Percentiles rank a stretch among this genome's conserved stretches.
Evolutionary conservation across 2,329 filamentous ascomycete genomes (phyloP).

Genomic region (Trichoderma guizhouense): DNA sequence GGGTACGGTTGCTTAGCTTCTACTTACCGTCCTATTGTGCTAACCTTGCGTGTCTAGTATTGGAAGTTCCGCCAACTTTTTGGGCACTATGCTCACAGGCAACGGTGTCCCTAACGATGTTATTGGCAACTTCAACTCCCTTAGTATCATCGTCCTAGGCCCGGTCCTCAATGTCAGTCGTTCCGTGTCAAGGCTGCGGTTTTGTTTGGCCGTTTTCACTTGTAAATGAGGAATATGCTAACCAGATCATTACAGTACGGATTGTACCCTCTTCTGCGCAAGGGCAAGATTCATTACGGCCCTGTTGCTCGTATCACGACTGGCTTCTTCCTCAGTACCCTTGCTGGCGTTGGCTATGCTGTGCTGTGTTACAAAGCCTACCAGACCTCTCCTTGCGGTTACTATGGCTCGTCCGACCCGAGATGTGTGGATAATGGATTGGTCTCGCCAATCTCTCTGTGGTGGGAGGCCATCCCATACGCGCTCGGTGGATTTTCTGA

Average conservation of each 20-base stretch:
- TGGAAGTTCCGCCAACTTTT: background rate
- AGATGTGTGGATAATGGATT: conserved; percentile 20
- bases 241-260: background rate
- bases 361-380: conserved; percentile 60
- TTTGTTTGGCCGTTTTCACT: background rate
- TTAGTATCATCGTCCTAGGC: conserved; percentile 53
- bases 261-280: background rate
- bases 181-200: background rate
- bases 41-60: background rate
- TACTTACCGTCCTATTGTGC: background rate
- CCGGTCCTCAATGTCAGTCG: conserved; percentile 22
- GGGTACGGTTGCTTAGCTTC: conserved; percentile 19
- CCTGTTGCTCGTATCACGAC: conserved; percentile 56
- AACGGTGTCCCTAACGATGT: conserved; percentile 59
- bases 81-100: conserved; percentile 39
- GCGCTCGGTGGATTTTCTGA: conserved; percentile 22
- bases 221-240: background rate
- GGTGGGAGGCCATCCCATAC: conserved; percentile 26
- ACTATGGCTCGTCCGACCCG: conserved; percentile 24
- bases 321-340: conserved; percentile 50
- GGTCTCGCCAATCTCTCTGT: conserved; percentile 26
- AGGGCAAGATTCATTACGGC: conserved; percentile 50
- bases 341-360: conserved; percentile 54
- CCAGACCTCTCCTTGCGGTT: conserved; percentile 47
- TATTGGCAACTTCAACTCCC: conserved; percentile 55